Conservation (phyloP, 2,329 filamentous ascomycete species). For the Escovopsis sp. region DNA sequence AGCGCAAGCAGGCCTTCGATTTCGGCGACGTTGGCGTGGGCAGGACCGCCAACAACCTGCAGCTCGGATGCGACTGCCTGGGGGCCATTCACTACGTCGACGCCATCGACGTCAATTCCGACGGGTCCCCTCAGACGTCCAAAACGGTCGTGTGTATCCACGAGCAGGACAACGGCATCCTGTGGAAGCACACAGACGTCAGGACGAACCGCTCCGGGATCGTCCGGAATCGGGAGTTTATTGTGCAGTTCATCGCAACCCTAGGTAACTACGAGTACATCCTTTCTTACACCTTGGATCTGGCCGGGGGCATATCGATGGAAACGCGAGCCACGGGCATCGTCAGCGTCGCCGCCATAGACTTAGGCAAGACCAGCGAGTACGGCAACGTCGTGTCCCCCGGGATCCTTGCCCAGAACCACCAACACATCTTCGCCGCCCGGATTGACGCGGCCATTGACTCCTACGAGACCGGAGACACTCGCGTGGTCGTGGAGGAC, state of each 20-base stretch:
- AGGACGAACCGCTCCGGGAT: conserved; percentile 48
- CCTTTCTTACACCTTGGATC: conserved; percentile 40
- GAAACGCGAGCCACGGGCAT: conserved; percentile 54
- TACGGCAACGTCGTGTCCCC: conserved; percentile 50
- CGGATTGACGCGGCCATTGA: conserved; percentile 53
- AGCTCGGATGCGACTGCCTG: conserved; percentile 55
- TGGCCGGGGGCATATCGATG: conserved; percentile 44
- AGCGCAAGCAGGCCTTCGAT: conserved; percentile 58
- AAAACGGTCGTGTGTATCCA: conserved; percentile 53
- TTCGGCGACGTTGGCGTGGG: conserved; percentile 57
- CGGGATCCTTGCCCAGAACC: conserved; percentile 51
- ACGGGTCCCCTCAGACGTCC: conserved; percentile 36
- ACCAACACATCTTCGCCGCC: conserved; percentile 54
- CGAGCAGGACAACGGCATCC: conserved; percentile 56
- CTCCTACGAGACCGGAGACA: conserved; percentile 26
- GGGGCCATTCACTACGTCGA: conserved; percentile 54
- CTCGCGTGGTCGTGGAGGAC: conserved; percentile 32
- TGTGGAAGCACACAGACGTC: conserved; percentile 59
- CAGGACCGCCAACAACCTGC: conserved; percentile 51
- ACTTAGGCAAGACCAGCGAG: conserved; percentile 32
- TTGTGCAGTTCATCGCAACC: conserved; percentile 55
- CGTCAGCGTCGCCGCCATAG: conserved; percentile 45
- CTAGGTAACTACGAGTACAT: conserved; percentile 57
- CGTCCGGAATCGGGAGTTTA: conserved; percentile 44
- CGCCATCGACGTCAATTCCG: conserved; percentile 33